These are phyloP conservation scores for Chlorella sorokiniana DNA, from an alignment of 139 green algal species.

Conservation along the genomic window DNA sequence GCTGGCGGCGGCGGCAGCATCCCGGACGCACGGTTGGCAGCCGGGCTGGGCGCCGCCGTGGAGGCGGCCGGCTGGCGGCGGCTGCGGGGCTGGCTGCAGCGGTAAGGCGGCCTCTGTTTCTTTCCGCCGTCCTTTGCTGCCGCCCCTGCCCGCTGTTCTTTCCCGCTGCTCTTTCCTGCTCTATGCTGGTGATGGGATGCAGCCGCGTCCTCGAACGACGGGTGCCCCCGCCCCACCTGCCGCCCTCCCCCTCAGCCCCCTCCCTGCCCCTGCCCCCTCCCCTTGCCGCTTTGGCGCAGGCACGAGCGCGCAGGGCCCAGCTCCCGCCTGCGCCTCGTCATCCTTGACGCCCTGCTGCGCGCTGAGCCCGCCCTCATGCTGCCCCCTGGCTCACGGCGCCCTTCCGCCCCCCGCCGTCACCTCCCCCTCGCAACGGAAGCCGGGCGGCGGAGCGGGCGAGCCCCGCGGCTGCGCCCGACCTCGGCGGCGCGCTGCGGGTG, in stretches of 20 bases:
- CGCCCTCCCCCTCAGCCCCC: no score
- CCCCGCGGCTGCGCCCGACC: slow-evolving; percentile 19
- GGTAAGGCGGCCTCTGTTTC: not conserved
- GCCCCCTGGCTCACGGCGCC: slow-evolving; percentile 47
- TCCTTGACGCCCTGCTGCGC: slow-evolving; percentile 35
- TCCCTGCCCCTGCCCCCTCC: not conserved
- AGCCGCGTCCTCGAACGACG: no score
- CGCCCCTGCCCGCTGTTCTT: not conserved
- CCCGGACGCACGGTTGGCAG: not conserved
- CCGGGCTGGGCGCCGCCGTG: not conserved
- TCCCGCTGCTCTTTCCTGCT: not conserved
- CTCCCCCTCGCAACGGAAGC: not conserved
- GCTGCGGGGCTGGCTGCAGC: slow-evolving; percentile 13
- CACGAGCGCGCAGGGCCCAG: slow-evolving; percentile 12
- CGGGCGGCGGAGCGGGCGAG: not conserved
- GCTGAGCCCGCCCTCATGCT: slow-evolving; percentile 11
- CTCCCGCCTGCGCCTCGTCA: slow-evolving; percentile 35
- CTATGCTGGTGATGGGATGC: no score
- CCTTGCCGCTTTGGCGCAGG: not conserved
- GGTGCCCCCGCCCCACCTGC: no score
- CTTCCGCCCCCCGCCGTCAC: slow-evolving; percentile 2
- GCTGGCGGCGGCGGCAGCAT: not conserved
- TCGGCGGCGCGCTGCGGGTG: slow-evolving; percentile 42
- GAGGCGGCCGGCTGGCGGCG: slow-evolving; percentile 12
- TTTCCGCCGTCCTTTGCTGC: not conserved